Evolutionary conservation across 2,329 filamentous ascomycete genomes (phyloP).

Genomic region (Sporothrix inflata): DNA sequence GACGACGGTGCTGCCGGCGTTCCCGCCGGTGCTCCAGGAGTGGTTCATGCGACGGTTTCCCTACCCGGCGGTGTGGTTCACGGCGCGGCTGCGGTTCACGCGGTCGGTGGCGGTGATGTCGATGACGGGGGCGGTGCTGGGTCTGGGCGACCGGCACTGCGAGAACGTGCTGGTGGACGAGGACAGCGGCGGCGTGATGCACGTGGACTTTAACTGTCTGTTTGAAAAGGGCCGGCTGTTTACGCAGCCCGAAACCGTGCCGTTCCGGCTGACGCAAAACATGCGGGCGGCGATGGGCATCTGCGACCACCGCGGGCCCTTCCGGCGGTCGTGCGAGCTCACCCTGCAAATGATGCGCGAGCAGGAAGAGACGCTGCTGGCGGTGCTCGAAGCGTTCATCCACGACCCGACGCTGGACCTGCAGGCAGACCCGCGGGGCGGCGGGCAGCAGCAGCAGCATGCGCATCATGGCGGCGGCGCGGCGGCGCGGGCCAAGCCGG

Average conservation of each 20-base stretch:
- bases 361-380: constrained; percentile 96
- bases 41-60: constrained; percentile 98
- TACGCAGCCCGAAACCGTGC: constrained; percentile 89
- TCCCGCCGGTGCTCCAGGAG: constrained; percentile 81
- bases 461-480: too few relatives aligned
- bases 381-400: constrained; percentile 93
- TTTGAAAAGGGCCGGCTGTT: constrained; percentile 98
- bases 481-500: constrained; percentile 50
- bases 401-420: constrained; percentile 96
- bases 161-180: constrained; percentile 97
- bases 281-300: constrained; percentile 98
- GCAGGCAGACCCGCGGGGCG: constrained; percentile 47
- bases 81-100: constrained; percentile 84
- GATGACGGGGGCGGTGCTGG: constrained; percentile 96
- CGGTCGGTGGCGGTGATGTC: constrained; percentile 97
- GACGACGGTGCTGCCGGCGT: constrained; percentile 64
- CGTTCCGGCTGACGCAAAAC: constrained; percentile 96
- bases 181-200: constrained; percentile 88
- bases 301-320: constrained; percentile 91
- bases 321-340: constrained; percentile 86
- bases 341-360: constrained; percentile 82
- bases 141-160: constrained; percentile 90
- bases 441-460: constrained; percentile 46
- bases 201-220: constrained; percentile 99
- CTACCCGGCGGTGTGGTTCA: constrained; percentile 89